Base-by-base conservation (phyloP, 2,329 filamentous ascomycete genomes). In the Aquanectria penicillioides region DNA sequence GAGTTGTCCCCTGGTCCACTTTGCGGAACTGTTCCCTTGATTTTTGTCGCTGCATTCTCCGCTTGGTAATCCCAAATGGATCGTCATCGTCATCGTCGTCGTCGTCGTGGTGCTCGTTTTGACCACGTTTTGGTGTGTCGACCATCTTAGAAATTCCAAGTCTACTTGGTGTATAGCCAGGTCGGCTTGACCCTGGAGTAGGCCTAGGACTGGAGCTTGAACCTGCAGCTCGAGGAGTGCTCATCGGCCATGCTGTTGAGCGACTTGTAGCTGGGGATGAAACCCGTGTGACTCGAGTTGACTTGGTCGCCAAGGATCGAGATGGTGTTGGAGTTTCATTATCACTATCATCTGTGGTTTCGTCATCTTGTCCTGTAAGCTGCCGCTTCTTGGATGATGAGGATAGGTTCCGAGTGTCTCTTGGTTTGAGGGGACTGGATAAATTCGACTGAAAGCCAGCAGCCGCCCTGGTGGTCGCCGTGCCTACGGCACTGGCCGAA, bases 51-150 rank as follows among this genome's bases (percentile, higher is more conserved):
- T 66, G 64, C 34, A 71, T 59, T 41, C 69, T 71, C 40, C 74
- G 66, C 47, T 68, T 69, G 20, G 68, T 65, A 13, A 78, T 60
- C 4, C 76, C 76, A 57, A 78, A 78, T 1, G 70, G 74, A 55
- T 76, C 72, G 25, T 76, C 71, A 0, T 73, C 65, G 12, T 76
- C 69, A n/a, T 65, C 61, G 6, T 67, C 55, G 0, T 66, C 64
- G n/a, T 63, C 59, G 6, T 62, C 53, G 6, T 59, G 18, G 9
- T 57, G 43, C 4, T 36, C 41, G 4, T 48, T 29, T 12, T 44
- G 55, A 8, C 17, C 11, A 34, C 15, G 8, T 5, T 25, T 46
- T 18, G 17, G 17, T 13, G 17, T 20, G 8, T 15, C 37, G 4
- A 12, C 40, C 10, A 6, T 41, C 10, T n/a, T 36, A 13, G 51